Conservation (phyloP, 1,284 basidiomycete species). For the Dichomitus squalens region DNA sequence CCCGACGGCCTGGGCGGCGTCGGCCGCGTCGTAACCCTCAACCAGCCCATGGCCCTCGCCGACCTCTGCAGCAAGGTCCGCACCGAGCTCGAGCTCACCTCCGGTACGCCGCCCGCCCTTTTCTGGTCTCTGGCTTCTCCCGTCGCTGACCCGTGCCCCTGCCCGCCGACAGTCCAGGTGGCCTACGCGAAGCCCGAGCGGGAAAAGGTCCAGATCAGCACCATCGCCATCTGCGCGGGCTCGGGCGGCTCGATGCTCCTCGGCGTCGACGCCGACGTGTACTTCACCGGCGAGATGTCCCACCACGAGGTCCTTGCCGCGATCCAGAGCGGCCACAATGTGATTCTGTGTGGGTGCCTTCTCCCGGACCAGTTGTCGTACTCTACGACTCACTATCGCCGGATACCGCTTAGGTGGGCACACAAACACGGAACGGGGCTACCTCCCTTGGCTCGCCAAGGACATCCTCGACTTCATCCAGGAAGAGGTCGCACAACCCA, state of each 20-base stretch:
- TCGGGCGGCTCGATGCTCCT: slow-evolving; percentile 77
- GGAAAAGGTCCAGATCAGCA: slow-evolving; percentile 35
- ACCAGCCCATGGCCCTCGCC: slow-evolving; percentile 56
- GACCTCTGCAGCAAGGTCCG: slow-evolving; percentile 71
- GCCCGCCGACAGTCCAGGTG: slow-evolving; percentile 68
- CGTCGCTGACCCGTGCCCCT: background rate
- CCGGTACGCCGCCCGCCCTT: slow-evolving; percentile 39
- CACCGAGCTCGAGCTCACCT: slow-evolving; percentile 60
- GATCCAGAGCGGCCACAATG: slow-evolving; percentile 70
- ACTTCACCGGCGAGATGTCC: slow-evolving; percentile 90
- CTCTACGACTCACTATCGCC: background rate
- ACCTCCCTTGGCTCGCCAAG: slow-evolving; percentile 69
- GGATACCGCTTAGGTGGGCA: slow-evolving; percentile 41
- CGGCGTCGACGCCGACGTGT: slow-evolving; percentile 75
- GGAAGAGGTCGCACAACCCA: slow-evolving; percentile 25
- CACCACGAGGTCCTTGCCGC: slow-evolving; percentile 87
- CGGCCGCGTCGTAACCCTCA: slow-evolving; percentile 69
- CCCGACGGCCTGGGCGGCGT: slow-evolving; percentile 49
- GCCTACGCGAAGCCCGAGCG: slow-evolving; percentile 49
- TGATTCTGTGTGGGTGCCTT: slow-evolving; percentile 70
- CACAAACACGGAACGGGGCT: slow-evolving; percentile 89
- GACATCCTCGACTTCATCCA: slow-evolving; percentile 61
- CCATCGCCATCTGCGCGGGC: slow-evolving; percentile 86
- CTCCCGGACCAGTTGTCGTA: background rate
- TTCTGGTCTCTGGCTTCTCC: background rate